Percentiles rank a stretch among this genome's conserved stretches.
These are phyloP conservation scores for Gnetum montanum DNA, from an alignment of 75 land plant genomes.

Conservation along the genomic window DNA sequence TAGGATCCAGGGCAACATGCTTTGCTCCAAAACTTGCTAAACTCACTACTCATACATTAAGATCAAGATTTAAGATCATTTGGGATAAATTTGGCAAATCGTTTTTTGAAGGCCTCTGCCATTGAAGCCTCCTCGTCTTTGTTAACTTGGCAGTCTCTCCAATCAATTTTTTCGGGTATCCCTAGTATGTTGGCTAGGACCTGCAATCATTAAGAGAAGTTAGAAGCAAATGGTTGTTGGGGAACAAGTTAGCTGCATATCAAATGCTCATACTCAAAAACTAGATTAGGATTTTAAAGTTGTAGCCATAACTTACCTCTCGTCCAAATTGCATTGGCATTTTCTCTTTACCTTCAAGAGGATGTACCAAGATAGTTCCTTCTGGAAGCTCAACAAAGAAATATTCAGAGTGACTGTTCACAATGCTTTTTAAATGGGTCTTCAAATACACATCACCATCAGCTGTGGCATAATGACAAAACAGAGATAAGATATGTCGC, in stretches of 20 bases:
- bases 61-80: too few relatives aligned
- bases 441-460: too few relatives aligned
- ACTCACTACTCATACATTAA: too few relatives aligned
- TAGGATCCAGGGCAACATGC: too few relatives aligned
- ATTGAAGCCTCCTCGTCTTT: constrained; percentile 70
- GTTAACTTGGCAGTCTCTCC: constrained; percentile 73
- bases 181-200: constrained; percentile 76
- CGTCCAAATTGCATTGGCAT: constrained; percentile 94
- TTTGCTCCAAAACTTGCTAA: too few relatives aligned
- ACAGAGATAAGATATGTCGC: too few relatives aligned
- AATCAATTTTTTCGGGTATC: constrained; percentile 75
- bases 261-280: neutral
- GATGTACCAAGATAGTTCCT: constrained; percentile 58
- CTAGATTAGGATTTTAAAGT: constrained; percentile 1
- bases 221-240: neutral
- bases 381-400: constrained; percentile 91
- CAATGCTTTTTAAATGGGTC: too few relatives aligned
- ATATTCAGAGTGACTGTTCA: constrained; percentile 35
- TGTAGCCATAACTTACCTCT: constrained; percentile 43
- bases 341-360: constrained; percentile 60
- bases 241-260: neutral
- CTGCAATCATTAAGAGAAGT: constrained; percentile 25
- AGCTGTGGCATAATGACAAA: too few relatives aligned
- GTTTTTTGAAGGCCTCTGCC: constrained; percentile 69
- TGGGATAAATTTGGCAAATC: constrained; percentile 61